These are phyloP conservation scores for Circinella minor DNA, from an alignment of 371 early-diverging fungal genomes.

Conservation along the genomic window DNA sequence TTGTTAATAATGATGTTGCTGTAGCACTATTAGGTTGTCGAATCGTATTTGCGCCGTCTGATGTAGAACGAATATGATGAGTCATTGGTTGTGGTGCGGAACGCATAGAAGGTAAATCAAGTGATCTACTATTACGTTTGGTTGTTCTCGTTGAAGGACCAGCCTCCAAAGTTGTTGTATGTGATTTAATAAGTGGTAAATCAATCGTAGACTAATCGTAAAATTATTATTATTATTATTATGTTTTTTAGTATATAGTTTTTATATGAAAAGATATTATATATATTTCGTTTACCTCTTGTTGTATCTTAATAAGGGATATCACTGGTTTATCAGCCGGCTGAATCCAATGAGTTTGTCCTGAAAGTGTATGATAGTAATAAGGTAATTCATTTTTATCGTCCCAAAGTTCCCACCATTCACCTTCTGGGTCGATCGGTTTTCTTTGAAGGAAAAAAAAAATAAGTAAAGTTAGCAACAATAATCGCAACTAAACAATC, in stretches of 20 bases:
- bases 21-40: conserved; percentile 9
- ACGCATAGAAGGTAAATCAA: conserved; percentile 25
- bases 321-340: conserved; percentile 80
- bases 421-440: conserved; percentile 64
- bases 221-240: neutral
- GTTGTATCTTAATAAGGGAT: conserved; percentile 73
- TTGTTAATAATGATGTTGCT: neutral
- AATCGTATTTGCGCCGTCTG: conserved; percentile 22
- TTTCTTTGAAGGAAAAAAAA: conserved; percentile 17
- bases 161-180: conserved; percentile 4
- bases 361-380: conserved; percentile 88
- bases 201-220: neutral
- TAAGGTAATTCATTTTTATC: conserved; percentile 81
- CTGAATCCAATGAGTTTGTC: conserved; percentile 84
- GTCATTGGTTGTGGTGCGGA: conserved; percentile 21
- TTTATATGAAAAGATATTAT: neutral
- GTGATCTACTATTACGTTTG: conserved; percentile 30
- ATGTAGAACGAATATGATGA: conserved; percentile 30
- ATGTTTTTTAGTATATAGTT: neutral
- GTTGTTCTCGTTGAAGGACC: conserved; percentile 3
- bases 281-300: neutral
- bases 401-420: conserved; percentile 97
- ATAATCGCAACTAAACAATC: no score
- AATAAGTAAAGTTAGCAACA: neutral
- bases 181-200: neutral